Base-by-base conservation (phyloP, 2,329 filamentous ascomycete genomes). In the Clarireedia sp. region DNA sequence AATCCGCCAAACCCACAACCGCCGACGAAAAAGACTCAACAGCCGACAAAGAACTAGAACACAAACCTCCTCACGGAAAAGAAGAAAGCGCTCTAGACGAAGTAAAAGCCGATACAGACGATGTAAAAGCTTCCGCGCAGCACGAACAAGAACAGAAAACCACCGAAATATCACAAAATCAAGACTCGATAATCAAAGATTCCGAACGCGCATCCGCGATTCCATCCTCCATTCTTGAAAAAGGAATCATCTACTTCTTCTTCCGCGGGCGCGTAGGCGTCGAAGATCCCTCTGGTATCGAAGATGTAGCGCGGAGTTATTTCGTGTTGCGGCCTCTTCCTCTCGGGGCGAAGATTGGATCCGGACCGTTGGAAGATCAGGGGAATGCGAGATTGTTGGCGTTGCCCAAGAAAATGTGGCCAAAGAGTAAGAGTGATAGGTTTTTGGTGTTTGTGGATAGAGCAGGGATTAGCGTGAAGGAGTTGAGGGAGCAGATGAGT, bases 231-330 rank as follows among this genome's bases (percentile, higher is more conserved):
- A 82, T 95, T 23, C 76, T 95, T 2, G 90, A 96, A 67, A 95
- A 94, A 66, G 90, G 90, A 3, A 80, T 94, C 63, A 84, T 96
- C 62, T 95, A 95, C 75, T 95, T 95, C 77, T 95, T 95, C 75
- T 86, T 87, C 64, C 85, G 90, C 17, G 83, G 83, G 7, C 84
- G 89, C 12, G 88, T 96, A 38, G 81, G 82, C 50, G 78, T 88
- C 24, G 81, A 89, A 4, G 2, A 2, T 14, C 85, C 89, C 0
- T 78, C 85, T 17, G 77, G 79, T 46, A 75, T 92, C 1, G 72
- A 79, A 41, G 90, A 96, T 51, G 79, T 95, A 48, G 82, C 87
- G 43, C 85, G 89, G 48, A 90, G 80, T 59, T 92, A 86, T 73
- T 84, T 96, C 64, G 78, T 95, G 14, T 78, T 96, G 3, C 82